These are phyloP conservation scores for Vicia villosa DNA, from an alignment of 306 rosid genomes.

Conservation along the genomic window DNA sequence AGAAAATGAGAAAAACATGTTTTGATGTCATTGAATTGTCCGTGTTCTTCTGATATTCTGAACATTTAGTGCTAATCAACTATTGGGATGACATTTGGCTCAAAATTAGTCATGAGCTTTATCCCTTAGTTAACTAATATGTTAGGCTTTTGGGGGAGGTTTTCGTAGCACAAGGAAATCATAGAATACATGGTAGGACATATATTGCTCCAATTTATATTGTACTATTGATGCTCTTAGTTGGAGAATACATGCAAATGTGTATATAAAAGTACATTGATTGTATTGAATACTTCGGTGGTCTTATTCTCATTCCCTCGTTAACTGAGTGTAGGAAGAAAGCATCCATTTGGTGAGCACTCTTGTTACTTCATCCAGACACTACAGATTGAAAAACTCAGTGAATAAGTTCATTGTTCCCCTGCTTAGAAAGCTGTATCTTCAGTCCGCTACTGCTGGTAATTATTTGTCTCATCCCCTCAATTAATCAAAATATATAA, in stretches of 20 bases:
- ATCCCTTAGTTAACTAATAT: background rate
- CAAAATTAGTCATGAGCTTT: background rate
- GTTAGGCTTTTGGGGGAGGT: conserved; percentile 15
- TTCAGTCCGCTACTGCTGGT: conserved; percentile 53
- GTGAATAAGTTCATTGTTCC: conserved; percentile 62
- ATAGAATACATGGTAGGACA: conserved; percentile 2
- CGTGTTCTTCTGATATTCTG: background rate
- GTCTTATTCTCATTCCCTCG: conserved; percentile 28
- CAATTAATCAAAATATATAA: background rate
- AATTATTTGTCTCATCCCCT: conserved; percentile 27
- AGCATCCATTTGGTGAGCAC: conserved; percentile 43
- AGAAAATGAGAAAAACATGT: background rate
- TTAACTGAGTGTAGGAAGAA: conserved; percentile 50
- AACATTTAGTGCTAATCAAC: background rate
- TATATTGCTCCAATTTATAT: background rate
- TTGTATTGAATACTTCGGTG: background rate
- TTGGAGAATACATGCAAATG: conserved; percentile 1
- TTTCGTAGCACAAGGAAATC: background rate
- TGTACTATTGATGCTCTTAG: conserved; percentile 13
- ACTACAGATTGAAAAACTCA: conserved; percentile 55
- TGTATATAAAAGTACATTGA: background rate
- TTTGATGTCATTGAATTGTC: conserved; percentile 9
- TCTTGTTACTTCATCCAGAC: conserved; percentile 62
- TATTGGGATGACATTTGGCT: background rate
- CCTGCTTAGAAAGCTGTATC: conserved; percentile 64